Evolutionary conservation across 768 basidiomycete genomes (phyloP).

Genomic region (Punctularia strigosozonata): DNA sequence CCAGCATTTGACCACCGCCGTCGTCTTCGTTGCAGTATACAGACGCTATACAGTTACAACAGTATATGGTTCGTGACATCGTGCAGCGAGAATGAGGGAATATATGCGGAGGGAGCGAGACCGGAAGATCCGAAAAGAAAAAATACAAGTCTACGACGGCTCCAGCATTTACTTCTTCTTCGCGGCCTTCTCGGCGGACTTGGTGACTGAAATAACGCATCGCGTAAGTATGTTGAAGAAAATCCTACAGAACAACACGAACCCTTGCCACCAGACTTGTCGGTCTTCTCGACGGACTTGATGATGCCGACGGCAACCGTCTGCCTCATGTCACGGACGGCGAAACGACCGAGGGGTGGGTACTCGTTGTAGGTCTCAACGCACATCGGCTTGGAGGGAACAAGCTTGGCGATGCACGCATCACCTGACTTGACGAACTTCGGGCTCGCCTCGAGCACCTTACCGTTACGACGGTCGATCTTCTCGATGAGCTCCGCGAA

Average conservation of each 20-base stretch:
- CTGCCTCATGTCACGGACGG: constrained; percentile 99
- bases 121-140: constrained; percentile 30
- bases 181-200: constrained; percentile 91
- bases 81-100: neutral
- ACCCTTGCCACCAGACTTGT: constrained; percentile 83
- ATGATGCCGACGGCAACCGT: constrained; percentile 98
- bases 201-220: constrained; percentile 48
- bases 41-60: neutral
- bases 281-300: constrained; percentile 94
- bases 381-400: constrained; percentile 95
- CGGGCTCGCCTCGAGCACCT: constrained; percentile 75
- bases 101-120: constrained; percentile 17
- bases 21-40: neutral
- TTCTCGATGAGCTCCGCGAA: constrained; percentile 98
- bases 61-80: too few relatives aligned
- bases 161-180: constrained; percentile 89
- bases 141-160: constrained; percentile 53
- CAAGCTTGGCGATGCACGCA: constrained; percentile 95
- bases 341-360: constrained; percentile 98
- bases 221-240: constrained; percentile 3
- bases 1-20: neutral
- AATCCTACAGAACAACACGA: constrained; percentile 13
- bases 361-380: constrained; percentile 93
- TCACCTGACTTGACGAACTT: constrained; percentile 99
- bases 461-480: constrained; percentile 98